Percentiles rank a stretch among this genome's conserved stretches.
Conservation (phyloP, 345 rosid species). For the Pseudoturritis turrita region DNA sequence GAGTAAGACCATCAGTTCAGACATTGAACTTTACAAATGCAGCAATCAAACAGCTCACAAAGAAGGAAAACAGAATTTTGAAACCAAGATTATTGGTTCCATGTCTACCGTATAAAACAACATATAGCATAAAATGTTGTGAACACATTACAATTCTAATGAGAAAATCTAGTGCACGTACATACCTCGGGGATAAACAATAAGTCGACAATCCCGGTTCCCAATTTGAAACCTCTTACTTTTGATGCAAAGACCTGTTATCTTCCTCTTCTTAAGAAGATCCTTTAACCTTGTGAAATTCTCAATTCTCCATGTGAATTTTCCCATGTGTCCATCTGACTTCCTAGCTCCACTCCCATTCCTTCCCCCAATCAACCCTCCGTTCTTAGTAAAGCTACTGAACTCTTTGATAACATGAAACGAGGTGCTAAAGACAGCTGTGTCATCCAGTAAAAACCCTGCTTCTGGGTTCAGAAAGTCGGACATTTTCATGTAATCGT, state of each 20-base stretch:
- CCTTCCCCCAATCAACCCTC: conserved; percentile 58
- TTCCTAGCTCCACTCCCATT: conserved; percentile 60
- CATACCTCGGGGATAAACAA: conserved; percentile 99
- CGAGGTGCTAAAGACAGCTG: conserved; percentile 83
- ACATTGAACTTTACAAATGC: conserved; percentile 21
- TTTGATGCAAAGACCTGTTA: conserved; percentile 94
- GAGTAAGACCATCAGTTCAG: conserved; percentile 41
- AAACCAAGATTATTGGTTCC: background rate
- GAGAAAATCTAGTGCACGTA: conserved; percentile 7
- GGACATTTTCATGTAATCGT: conserved; percentile 89
- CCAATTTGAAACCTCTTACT: conserved; percentile 99
- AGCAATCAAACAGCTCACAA: conserved; percentile 23
- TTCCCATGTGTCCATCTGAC: conserved; percentile 88
- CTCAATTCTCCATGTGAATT: conserved; percentile 86
- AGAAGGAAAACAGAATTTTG: background rate
- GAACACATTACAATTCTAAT: background rate
- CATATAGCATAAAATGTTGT: background rate
- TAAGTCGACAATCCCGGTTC: conserved; percentile 94
- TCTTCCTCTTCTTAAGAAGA: conserved; percentile 94
- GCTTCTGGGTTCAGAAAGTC: conserved; percentile 72
- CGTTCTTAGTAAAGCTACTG: conserved; percentile 67
- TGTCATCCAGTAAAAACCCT: conserved; percentile 80
- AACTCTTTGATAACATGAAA: conserved; percentile 93
- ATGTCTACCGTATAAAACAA: conserved; percentile 1
- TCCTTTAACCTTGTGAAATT: conserved; percentile 91